These are phyloP conservation scores for Ascosphaera apis DNA, from an alignment of 2,329 filamentous ascomycete species.

Conservation along the genomic window DNA sequence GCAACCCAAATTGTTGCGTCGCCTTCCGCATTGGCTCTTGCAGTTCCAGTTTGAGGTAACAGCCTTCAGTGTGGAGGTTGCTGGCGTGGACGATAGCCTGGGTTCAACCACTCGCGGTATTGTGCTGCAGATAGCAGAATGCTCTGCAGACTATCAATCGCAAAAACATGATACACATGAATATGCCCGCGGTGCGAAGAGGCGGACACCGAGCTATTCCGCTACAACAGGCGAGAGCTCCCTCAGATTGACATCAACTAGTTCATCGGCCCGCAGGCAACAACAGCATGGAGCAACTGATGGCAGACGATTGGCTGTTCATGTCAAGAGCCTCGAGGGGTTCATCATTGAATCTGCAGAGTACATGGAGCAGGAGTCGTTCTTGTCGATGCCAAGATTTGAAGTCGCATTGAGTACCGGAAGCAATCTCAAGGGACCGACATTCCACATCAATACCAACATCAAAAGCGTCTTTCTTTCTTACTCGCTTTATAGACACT, in stretches of 20 bases:
- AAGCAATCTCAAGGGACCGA: constrained; percentile 65
- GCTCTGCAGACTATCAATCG: constrained; percentile 71
- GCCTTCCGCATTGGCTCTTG: constrained; percentile 61
- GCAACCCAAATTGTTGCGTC: constrained; percentile 49
- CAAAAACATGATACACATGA: constrained; percentile 41
- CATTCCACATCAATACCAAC: constrained; percentile 69
- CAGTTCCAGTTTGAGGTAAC: constrained; percentile 67
- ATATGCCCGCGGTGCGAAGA: constrained; percentile 26
- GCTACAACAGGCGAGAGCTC: constrained; percentile 40
- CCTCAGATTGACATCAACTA: constrained; percentile 25
- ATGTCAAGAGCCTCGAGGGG: constrained; percentile 64
- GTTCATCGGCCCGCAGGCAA: constrained; percentile 22
- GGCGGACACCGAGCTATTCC: constrained; percentile 52
- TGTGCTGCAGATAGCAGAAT: constrained; percentile 66
- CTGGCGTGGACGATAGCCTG: constrained; percentile 64
- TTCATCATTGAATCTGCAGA: constrained; percentile 78
- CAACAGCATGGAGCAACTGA: constrained; percentile 32
- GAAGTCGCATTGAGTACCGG: constrained; percentile 68
- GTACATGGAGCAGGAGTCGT: constrained; percentile 63
- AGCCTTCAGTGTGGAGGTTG: constrained; percentile 76
- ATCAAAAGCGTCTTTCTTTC: constrained; percentile 59
- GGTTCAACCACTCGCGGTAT: constrained; percentile 63
- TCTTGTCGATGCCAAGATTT: constrained; percentile 63
- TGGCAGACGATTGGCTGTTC: constrained; percentile 58
- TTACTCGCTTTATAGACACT: constrained; percentile 87